These are phyloP conservation scores for Echeveria elegans DNA, from an alignment of 164 flowering plant species.

Conservation along the genomic window DNA sequence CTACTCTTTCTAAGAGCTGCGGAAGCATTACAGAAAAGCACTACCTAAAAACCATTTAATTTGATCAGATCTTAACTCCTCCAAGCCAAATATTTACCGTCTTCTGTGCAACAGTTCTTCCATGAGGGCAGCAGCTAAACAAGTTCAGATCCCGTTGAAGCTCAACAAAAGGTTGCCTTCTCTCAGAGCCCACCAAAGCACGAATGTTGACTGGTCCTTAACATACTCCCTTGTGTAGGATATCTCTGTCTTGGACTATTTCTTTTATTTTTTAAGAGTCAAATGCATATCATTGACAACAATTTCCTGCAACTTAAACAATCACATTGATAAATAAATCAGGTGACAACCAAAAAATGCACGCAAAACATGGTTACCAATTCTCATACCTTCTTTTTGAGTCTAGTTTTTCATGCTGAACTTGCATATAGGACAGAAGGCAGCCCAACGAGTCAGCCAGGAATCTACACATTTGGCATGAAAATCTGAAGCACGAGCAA, in stretches of 20 bases:
- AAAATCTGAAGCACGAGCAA: conserved; percentile 33
- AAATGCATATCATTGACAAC: neutral
- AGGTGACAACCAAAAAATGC: neutral
- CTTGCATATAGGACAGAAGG: conserved; percentile 68
- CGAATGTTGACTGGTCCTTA: no score
- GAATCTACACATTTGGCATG: conserved; percentile 49
- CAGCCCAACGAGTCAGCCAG: conserved; percentile 64
- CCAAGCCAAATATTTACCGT: neutral
- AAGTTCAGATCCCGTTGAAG: neutral
- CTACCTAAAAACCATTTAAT: neutral
- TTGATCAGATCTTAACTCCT: neutral
- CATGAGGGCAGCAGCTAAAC: neutral
- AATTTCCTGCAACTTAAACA: neutral
- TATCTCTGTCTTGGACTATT: neutral
- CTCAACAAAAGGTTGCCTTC: neutral
- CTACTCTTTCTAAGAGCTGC: neutral
- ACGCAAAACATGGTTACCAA: neutral
- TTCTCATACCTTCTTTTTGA: neutral
- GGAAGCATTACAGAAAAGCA: neutral
- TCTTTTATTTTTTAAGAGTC: neutral
- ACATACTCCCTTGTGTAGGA: no score
- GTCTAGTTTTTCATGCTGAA: conserved; percentile 22
- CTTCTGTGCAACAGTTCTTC: neutral
- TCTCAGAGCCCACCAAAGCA: no score
- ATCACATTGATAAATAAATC: neutral